Percentiles rank a stretch among this genome's conserved stretches.
Evolutionary conservation across 306 rosid species (phyloP).

Genomic region (Inga laurina): DNA sequence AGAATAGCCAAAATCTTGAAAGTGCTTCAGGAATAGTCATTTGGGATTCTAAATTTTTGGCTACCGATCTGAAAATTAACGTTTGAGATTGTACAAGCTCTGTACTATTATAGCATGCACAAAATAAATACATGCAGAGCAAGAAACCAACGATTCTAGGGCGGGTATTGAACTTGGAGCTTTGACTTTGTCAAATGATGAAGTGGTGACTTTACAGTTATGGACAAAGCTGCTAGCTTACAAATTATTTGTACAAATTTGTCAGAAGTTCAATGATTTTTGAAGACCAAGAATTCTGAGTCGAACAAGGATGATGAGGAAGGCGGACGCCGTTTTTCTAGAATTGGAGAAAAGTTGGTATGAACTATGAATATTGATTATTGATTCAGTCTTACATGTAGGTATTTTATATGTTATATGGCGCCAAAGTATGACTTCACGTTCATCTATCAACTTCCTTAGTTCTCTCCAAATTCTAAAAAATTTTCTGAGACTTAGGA

Average conservation of each 20-base stretch:
- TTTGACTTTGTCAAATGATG: slow-evolving; percentile 31
- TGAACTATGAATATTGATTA: neutral
- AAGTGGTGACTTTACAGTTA: neutral
- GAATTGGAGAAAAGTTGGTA: neutral
- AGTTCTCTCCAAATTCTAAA: no score
- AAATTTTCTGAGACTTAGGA: no score
- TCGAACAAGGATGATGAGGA: neutral
- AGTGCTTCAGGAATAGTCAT: slow-evolving; percentile 24
- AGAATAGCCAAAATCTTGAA: slow-evolving; percentile 23
- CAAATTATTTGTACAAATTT: neutral
- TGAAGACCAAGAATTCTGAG: neutral
- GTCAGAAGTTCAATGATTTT: no score
- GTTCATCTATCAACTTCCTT: no score
- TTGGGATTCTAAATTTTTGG: slow-evolving; percentile 21
- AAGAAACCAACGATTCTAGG: slow-evolving; percentile 13
- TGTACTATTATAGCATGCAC: no score
- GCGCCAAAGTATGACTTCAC: no score
- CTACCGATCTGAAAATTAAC: neutral
- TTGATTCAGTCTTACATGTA: neutral
- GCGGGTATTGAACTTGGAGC: neutral
- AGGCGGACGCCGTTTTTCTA: neutral
- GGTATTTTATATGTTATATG: neutral
- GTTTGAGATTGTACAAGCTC: neutral
- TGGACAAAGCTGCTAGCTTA: neutral
- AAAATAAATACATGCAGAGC: neutral